Evolutionary conservation across 768 basidiomycete genomes (phyloP).

Genomic region (Rhodotorula babjevae): DNA sequence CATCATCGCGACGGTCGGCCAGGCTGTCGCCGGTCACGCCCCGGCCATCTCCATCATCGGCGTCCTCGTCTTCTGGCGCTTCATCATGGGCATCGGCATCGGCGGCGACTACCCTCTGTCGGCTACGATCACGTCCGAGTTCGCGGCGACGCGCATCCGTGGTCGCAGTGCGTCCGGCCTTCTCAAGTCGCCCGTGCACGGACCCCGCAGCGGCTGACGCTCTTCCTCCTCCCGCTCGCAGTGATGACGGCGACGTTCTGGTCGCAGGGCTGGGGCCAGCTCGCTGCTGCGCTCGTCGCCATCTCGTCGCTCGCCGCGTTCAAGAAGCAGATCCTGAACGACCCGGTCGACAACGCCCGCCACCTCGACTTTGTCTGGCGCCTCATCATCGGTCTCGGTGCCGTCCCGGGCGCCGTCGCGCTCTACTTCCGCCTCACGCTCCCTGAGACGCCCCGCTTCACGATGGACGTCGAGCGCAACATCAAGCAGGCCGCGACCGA

Average conservation of each 20-base stretch:
- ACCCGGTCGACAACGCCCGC: conserved; percentile 52
- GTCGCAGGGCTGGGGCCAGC: conserved; percentile 67
- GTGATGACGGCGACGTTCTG: conserved; percentile 48
- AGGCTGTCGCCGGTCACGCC: conserved; percentile 54
- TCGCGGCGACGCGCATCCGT: conserved; percentile 61
- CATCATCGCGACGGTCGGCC: conserved; percentile 59
- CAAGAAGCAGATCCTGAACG: conserved; percentile 61
- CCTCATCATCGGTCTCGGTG: conserved; percentile 64
- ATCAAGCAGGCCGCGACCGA: conserved; percentile 36
- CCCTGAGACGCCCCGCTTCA: conserved; percentile 53
- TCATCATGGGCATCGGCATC: conserved; percentile 60
- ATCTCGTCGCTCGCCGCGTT: conserved; percentile 64
- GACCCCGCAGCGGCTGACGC: too few species aligned
- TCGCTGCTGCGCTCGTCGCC: conserved; percentile 60
- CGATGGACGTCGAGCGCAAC: conserved; percentile 45
- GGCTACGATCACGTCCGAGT: conserved; percentile 50
- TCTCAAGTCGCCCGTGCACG: neutral
- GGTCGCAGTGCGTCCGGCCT: conserved; percentile 48
- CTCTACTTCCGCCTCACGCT: conserved; percentile 73
- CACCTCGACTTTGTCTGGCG: conserved; percentile 69
- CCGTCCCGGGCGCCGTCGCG: conserved; percentile 68
- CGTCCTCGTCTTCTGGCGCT: conserved; percentile 58
- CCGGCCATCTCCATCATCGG: conserved; percentile 60
- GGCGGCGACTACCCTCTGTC: conserved; percentile 73
- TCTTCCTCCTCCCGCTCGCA: conserved; percentile 42